Evolutionary conservation across 164 flowering plant genomes (phyloP), one percentile per base, ranked within the genome.

Genomic region (Dillenia suffruticosa): DNA sequence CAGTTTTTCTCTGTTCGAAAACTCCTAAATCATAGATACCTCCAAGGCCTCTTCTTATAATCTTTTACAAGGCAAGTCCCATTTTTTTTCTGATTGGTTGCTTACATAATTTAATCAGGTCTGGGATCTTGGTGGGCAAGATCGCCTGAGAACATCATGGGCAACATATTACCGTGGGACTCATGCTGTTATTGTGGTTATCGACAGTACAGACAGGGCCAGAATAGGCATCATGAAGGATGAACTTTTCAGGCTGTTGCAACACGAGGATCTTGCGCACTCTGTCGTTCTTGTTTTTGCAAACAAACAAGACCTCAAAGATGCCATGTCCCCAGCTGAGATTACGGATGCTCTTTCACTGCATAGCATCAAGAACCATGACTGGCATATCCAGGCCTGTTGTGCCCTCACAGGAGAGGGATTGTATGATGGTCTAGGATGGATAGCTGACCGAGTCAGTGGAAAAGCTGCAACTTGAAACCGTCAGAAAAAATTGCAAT

Each of bases 61-160:
- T 32, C 7, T 32, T 32, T 32, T 32, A 32, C 40, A 0, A 5
- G 2, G 3, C 3, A 5, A 4, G 40, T 32, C 40, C 40, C 40
- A 32, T 32, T 32, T 32, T 45, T 48, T 46, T 60, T 60, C n/a
- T 53, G 58, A 45, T 59, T 63, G 55, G 8, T 26, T 45, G 24
- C 44, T 61, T 32, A 32, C 40, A 32, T 32, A 32, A 44, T 63
- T 47, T 57, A 54, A 64, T 63, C 78, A 93, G 96, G 96, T 87
- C 3, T 90, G 96, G 96, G 97, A 90, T 72, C 85, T 90, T 54
- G 98, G 97, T 15, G 96, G 96, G 51, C 97, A 91, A 82, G 97
- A 94, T 8, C 84, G 97, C 59, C 78, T 94, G 5, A 75, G 98
- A 65, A 84, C 93, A 22, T 91, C 96, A 45, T 94, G 97, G 98